Evolutionary conservation across 805 yeast genomes (phyloP), one percentile per base, ranked within the genome.

Genomic region (Spathaspora girioi): DNA sequence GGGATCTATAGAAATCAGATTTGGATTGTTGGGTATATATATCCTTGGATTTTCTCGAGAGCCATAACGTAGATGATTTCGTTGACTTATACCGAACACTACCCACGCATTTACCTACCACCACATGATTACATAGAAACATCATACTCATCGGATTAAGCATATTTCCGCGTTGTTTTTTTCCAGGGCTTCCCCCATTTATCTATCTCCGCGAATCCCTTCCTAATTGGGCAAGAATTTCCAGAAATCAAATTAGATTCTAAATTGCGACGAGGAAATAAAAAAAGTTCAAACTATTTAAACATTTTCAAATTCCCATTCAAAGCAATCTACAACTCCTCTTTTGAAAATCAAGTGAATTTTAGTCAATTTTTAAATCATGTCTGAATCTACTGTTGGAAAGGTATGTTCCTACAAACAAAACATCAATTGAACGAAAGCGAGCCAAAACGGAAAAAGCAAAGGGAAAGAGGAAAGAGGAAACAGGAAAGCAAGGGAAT

Each of bases 31-130:
- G 73, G 2, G 91, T 78, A 66, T 75, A 90, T 23, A 59, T 70
- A 63, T 93, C 98, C 9, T 68, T 73, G 17, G 70, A 64, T 54
- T 87, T 93, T 50, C 98, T 76, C 23, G 80, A 73, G 2, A 89
- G 66, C 97, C 98, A 93, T 18, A 45, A 20, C 23, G 42, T 51
- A 10, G 54, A 48, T n/a, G 49, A 26, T 31, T 43, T 47, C 3
- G 9, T 15, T 18, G 49, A 43, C 15, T 41, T 48, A 15, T 15
- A 35, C n/a, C 54, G 54, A n/a, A n/a, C n/a, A n/a, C n/a, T n/a
- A n/a, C n/a, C n/a, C n/a, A n/a, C n/a, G n/a, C n/a, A n/a, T n/a
- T n/a, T n/a, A n/a, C n/a, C n/a, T n/a, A n/a, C n/a, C 27, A 47
- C 38, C 29, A 32, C 6, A 27, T 27, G 29, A 7, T 23, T 23